These are phyloP conservation scores for Fusarium pininemorale DNA, from an alignment of 2,329 filamentous ascomycete genomes.

Conservation along the genomic window DNA sequence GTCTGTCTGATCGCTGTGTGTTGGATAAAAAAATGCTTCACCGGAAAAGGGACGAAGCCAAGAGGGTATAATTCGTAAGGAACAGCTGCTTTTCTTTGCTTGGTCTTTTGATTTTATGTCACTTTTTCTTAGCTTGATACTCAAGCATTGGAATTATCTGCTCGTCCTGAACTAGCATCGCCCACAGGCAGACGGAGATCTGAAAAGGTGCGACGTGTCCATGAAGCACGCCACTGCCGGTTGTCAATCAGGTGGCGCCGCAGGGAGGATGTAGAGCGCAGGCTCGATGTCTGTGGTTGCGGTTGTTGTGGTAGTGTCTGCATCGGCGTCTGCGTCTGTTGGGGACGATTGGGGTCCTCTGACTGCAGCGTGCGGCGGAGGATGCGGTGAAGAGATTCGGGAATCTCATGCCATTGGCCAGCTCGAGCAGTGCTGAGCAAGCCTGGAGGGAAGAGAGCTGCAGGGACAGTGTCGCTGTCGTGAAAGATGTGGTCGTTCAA, in stretches of 20 bases:
- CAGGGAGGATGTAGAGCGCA: constrained; percentile 11
- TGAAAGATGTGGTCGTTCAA: constrained; percentile 54
- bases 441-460: constrained; percentile 58
- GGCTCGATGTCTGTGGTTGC: constrained; percentile 17
- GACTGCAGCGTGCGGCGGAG: constrained; percentile 58
- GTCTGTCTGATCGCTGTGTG: neutral
- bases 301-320: constrained; percentile 18
- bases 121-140: neutral
- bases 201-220: constrained; percentile 42
- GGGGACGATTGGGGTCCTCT: constrained; percentile 43
- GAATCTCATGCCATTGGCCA: constrained; percentile 67
- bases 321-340: constrained; percentile 21
- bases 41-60: constrained; percentile 5
- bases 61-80: constrained; percentile 38
- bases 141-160: constrained; percentile 32
- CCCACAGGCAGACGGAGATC: constrained; percentile 53
- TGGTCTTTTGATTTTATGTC: neutral
- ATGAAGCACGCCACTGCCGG: constrained; percentile 20
- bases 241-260: constrained; percentile 32
- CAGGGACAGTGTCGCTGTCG: constrained; percentile 43
- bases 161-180: constrained; percentile 41
- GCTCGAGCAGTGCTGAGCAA: constrained; percentile 65
- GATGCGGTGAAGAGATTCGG: constrained; percentile 63
- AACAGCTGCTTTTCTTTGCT: constrained; percentile 24
- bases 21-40: constrained; percentile 7